Evolutionary conservation across 306 rosid species (phyloP), one percentile per base, ranked within the genome.

Genomic region (Vicia sativa): DNA sequence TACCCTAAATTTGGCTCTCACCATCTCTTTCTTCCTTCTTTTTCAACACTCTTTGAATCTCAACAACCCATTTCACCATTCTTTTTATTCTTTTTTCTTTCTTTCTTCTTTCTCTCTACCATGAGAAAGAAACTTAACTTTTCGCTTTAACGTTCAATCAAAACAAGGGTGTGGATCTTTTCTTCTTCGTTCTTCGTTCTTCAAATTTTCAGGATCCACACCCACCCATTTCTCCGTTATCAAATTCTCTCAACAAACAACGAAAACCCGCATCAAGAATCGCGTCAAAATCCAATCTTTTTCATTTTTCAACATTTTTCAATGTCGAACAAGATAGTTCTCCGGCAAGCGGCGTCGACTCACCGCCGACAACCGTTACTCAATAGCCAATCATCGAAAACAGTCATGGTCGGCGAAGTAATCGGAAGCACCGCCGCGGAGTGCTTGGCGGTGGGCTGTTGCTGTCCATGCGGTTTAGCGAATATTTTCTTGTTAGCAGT

Each of bases 391-490:
- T 52, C 83, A 4, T 9, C 74, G 0, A 9, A 50, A 23, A 3
- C 71, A 3, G 53, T 39, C 18, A 70, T 82, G 0, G 50, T 83
- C 2, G 93, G 91, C 0, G 99, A 93, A 79, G 82, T 90, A 0
- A 85, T 87, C 8, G 99, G 99, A 0, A 77, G 86, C 1, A 83
- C 97, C 10, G 29, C 96, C 28, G 98, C 98, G 4, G 97, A 85
- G 76, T 93, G 97, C 74, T 87, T 91, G 1, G 99, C 89, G 14
- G 75, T 93, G 2, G 86, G 90, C 52, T 93, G 98, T 34, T 90
- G 98, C 77, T 81, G 82, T 65, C 99, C 99, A 0, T 93, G 83
- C 44, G 69, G 80, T 2, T 53, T 88, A 5, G 74, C 78, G 9
- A 81, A 88, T 19, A 39, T 93, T 6, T 62, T 93, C 0, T 50